Evolutionary conservation across 2,329 filamentous ascomycete genomes (phyloP), one percentile per base, ranked within the genome.

Genomic region (Aureobasidium leucospermi): DNA sequence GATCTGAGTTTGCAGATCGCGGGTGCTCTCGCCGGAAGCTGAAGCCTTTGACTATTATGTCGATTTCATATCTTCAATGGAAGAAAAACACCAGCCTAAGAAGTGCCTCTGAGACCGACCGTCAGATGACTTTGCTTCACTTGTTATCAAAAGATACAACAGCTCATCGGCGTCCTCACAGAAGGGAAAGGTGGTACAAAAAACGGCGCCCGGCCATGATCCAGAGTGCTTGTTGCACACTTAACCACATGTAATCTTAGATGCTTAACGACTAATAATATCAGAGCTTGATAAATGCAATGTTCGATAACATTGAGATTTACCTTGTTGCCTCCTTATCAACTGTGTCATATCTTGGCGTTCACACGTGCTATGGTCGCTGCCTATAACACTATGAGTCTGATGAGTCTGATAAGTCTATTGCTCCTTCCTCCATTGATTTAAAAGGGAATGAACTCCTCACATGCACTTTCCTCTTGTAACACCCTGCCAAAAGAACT

Each of bases 1-100:
- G 93, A 99, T 72, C 71, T 97, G 64, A 81, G 88, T 6, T 79
- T 97, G 69, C 85, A 89, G 68, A 88, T 96, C 39, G 67, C 69
- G 7, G 67, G 67, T 0, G 63, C 64, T 32, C 61, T 66, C 28
- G 59, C 59, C 16, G 59, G 52, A 47, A 56, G 34, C 6, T 57
- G 59, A 60, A 41, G 36, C 19, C 34, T 19, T 16, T 2, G 8
- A 16, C 7, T 8, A 3, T 41, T 13, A 4, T 15, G 16, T 16
- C 15, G 19, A 51, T 52, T 19, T n/a, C 10, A n/a, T 36, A 36
- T 28, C 11, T 23, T 41, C 48, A 38, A 31, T 16, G 13, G 8
- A 8, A 7, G 8, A 11, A 38, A 31, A 19, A 15, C 32, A 38
- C 3, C 6, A 11, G 6, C 13, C 10, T 28, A 7, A 13, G 47